Evolutionary conservation across 2,329 filamentous ascomycete species (phyloP).

Genomic region (Apiospora rasikravindrae): DNA sequence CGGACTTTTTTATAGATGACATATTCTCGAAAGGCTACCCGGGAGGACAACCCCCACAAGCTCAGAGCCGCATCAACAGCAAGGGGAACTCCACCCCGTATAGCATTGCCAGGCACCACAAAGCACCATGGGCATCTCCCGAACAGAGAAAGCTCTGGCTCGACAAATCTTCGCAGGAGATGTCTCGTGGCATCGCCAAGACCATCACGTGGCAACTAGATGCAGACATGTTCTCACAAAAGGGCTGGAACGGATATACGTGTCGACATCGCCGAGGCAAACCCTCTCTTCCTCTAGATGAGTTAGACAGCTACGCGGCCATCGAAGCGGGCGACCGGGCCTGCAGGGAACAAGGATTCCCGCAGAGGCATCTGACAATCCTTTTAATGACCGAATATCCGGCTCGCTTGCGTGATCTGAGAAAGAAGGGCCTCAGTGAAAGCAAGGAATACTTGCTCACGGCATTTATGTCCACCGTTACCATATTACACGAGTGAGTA

Average conservation of each 20-base stretch:
- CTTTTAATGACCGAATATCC: constrained; percentile 38
- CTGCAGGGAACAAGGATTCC: constrained; percentile 22
- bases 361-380: constrained; percentile 33
- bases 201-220: constrained; percentile 41
- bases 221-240: constrained; percentile 34
- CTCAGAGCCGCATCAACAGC: constrained; percentile 14
- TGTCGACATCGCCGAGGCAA: constrained; percentile 37
- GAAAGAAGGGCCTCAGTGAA: constrained; percentile 14
- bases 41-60: constrained; percentile 22
- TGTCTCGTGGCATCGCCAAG: constrained; percentile 28
- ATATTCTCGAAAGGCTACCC: constrained; percentile 38
- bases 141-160: constrained; percentile 32
- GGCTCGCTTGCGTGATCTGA: constrained; percentile 33
- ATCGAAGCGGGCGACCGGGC: constrained; percentile 33
- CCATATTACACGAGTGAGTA: constrained; percentile 41
- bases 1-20: constrained; percentile 40
- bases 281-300: constrained; percentile 26
- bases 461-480: constrained; percentile 41
- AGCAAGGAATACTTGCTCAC: constrained; percentile 41
- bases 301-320: constrained; percentile 33
- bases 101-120: constrained; percentile 36
- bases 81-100: constrained; percentile 21
- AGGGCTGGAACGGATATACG: constrained; percentile 42
- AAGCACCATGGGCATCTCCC: constrained; percentile 30
- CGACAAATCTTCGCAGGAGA: constrained; percentile 24